Conservation (phyloP, 176 grass and related monocot genomes). For the Aegilops tauschii region DNA sequence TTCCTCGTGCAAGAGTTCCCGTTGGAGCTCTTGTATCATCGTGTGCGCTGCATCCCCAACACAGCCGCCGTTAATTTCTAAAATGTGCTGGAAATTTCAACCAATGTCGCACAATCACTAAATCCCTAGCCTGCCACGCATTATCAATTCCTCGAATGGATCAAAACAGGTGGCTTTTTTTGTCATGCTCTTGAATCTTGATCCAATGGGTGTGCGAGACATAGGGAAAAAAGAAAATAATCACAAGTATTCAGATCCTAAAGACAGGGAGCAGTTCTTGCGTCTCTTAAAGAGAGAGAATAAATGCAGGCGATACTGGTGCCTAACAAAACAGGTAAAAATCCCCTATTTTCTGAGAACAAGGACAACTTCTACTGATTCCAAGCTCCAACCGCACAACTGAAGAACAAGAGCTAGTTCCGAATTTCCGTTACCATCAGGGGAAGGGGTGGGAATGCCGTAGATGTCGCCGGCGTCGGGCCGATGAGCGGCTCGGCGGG, state of each 20-base stretch:
- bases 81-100: background rate
- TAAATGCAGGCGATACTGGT: background rate
- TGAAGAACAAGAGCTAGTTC: background rate
- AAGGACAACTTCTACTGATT: background rate
- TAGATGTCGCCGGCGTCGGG: background rate
- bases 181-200: background rate
- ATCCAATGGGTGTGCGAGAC: background rate
- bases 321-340: background rate
- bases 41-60: background rate
- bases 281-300: background rate
- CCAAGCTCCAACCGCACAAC: background rate
- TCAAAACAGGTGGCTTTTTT: background rate
- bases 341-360: background rate
- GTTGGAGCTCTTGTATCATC: constrained; percentile 9
- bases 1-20: constrained; percentile 9
- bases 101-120: background rate
- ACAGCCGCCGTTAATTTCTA: background rate
- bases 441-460: background rate
- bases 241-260: background rate
- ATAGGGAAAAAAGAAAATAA: background rate
- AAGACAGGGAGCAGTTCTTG: background rate
- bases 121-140: background rate
- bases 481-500: background rate
- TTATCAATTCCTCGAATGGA: background rate
- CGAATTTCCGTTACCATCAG: background rate